Percentiles rank a stretch among this genome's conserved stretches.
Conservation (phyloP, 495 filamentous ascomycete genomes). For the Neurospora sp. region DNA sequence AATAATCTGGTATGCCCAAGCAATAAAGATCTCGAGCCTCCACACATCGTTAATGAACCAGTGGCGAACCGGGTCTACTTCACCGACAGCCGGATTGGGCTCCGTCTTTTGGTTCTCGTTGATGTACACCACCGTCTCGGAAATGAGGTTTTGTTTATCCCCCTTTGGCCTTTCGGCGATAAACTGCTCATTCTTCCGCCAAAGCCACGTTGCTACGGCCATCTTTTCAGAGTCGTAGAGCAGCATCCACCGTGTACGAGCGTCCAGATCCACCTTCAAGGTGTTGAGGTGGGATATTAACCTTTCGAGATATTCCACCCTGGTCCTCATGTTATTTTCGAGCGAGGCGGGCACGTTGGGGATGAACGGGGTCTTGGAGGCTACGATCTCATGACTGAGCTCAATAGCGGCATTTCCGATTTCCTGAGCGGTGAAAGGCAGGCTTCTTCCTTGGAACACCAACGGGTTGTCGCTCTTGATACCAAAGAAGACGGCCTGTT, state of each 20-base stretch:
- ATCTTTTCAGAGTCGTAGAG: slow-evolving; percentile 89
- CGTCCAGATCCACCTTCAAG: slow-evolving; percentile 44
- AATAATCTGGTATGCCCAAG: slow-evolving; percentile 64
- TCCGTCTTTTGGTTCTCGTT: slow-evolving; percentile 60
- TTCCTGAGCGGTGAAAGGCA: slow-evolving; percentile 55
- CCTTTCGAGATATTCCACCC: slow-evolving; percentile 57
- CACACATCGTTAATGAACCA: slow-evolving; percentile 75
- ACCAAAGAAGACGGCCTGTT: slow-evolving; percentile 91
- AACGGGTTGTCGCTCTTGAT: slow-evolving; percentile 69
- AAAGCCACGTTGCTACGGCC: slow-evolving; percentile 70
- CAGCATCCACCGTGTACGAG: slow-evolving; percentile 61
- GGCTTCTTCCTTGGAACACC: slow-evolving; percentile 55
- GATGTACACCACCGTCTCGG: slow-evolving; percentile 58
- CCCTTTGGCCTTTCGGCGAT: slow-evolving; percentile 31
- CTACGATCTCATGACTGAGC: slow-evolving; percentile 74
- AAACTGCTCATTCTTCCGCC: slow-evolving; percentile 61
- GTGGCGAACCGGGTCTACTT: slow-evolving; percentile 63
- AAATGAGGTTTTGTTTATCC: slow-evolving; percentile 47
- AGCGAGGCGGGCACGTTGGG: slow-evolving; percentile 60
- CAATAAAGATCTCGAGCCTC: slow-evolving; percentile 61
- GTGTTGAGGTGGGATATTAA: slow-evolving; percentile 59
- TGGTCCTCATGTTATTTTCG: slow-evolving; percentile 64
- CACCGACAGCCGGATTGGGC: slow-evolving; percentile 42
- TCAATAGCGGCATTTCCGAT: slow-evolving; percentile 67
- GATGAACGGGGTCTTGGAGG: slow-evolving; percentile 62